These are phyloP conservation scores for Gentiana straminea DNA, from an alignment of 257 asterid species.

Conservation along the genomic window DNA sequence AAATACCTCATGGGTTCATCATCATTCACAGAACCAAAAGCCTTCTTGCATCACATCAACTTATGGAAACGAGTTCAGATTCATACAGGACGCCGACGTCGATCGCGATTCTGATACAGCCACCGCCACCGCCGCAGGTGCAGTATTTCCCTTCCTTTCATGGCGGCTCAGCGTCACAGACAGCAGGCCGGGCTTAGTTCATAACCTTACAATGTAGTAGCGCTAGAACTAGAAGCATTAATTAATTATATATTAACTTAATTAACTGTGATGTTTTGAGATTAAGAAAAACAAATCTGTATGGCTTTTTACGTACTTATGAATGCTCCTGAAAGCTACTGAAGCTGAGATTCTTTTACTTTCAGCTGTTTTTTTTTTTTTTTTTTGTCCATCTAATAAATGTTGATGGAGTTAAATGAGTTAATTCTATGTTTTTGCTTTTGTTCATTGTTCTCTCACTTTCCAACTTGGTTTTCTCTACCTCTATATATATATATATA, in stretches of 20 bases:
- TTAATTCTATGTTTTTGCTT: conserved; percentile 47
- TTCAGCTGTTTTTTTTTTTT: conserved; percentile 29
- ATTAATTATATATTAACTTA: background rate
- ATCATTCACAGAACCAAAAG: conserved; percentile 30
- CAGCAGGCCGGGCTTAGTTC: conserved; percentile 45
- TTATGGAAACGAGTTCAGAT: conserved; percentile 49
- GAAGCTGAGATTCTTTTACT: conserved; percentile 31
- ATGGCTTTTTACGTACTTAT: conserved; percentile 12
- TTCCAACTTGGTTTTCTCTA: conserved; percentile 2
- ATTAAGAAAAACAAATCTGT: conserved; percentile 2
- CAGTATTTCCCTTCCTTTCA: conserved; percentile 32
- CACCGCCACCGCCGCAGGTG: background rate
- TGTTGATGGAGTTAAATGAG: conserved; percentile 62
- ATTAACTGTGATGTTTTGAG: background rate
- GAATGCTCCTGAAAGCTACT: conserved; percentile 29
- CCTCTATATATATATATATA: background rate
- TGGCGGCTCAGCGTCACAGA: conserved; percentile 79
- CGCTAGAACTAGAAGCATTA: conserved; percentile 15
- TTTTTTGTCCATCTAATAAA: conserved; percentile 24
- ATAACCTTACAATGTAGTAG: conserved; percentile 41
- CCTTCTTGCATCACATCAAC: conserved; percentile 18
- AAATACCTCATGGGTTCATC: conserved; percentile 44
- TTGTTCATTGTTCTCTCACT: conserved; percentile 7
- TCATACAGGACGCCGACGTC: conserved; percentile 44
- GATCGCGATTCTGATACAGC: conserved; percentile 46